These are phyloP conservation scores for Leishmania arabica DNA, from an alignment of 208 protist species.

Conservation along the genomic window DNA sequence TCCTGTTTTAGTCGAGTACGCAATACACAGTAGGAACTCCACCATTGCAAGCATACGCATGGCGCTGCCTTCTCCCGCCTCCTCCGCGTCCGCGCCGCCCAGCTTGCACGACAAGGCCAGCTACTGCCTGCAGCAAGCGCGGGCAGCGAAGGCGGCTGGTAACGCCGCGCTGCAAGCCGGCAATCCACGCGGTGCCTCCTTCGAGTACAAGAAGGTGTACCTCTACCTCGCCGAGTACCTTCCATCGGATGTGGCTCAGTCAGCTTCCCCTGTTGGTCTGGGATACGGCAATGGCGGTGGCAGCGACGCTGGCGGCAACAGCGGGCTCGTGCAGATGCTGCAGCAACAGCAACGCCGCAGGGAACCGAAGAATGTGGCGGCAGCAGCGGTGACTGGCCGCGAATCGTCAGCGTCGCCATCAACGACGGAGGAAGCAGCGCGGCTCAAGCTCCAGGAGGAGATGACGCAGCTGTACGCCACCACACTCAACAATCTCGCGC, in stretches of 20 bases:
- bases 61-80: neutral
- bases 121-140: slow-evolving; percentile 33
- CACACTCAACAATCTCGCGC: slow-evolving; percentile 60
- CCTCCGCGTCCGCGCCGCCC: neutral
- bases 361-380: slow-evolving; percentile 20
- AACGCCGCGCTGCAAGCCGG: slow-evolving; percentile 44
- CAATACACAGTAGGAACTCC: neutral
- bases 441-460: slow-evolving; percentile 10
- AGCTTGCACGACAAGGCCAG: neutral
- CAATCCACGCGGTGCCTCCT: slow-evolving; percentile 46
- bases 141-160: slow-evolving; percentile 54
- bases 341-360: slow-evolving; percentile 13
- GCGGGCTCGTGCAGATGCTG: slow-evolving; percentile 22
- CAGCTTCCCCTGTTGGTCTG: neutral
- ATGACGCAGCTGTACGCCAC: slow-evolving; percentile 38
- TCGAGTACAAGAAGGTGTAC: slow-evolving; percentile 77
- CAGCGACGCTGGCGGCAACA: slow-evolving; percentile 1
- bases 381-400: neutral
- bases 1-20: neutral
- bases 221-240: slow-evolving; percentile 69
- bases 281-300: neutral
- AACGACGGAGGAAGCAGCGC: slow-evolving; percentile 7
- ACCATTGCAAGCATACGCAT: neutral
- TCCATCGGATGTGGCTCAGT: slow-evolving; percentile 12
- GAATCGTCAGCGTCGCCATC: neutral